These are phyloP conservation scores for Xylaria curta DNA, from an alignment of 495 filamentous ascomycete species.

Conservation along the genomic window DNA sequence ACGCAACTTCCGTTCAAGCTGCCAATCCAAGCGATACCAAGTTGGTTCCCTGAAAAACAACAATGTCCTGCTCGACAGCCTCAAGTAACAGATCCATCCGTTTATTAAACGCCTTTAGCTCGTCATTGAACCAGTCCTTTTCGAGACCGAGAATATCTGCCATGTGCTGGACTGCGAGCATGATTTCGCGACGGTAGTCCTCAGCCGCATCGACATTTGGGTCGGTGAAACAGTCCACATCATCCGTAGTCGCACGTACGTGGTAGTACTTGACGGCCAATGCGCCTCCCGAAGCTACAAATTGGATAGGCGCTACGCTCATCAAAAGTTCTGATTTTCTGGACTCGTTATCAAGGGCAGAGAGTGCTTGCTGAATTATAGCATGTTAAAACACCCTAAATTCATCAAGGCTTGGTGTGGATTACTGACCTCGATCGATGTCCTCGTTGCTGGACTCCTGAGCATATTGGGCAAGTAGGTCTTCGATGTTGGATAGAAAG, in stretches of 20 bases:
- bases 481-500: not conserved
- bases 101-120: conserved; percentile 17
- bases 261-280: conserved; percentile 18
- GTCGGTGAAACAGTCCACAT: conserved; percentile 22
- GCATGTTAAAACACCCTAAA: not conserved
- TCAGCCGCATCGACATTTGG: conserved; percentile 17
- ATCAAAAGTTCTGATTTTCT: conserved; percentile 8
- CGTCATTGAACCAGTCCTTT: conserved; percentile 25
- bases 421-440: not conserved
- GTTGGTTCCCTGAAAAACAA: conserved; percentile 16
- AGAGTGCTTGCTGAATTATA: not conserved
- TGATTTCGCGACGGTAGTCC: conserved; percentile 11
- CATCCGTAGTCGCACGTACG: conserved; percentile 1
- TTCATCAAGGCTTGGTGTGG: not conserved
- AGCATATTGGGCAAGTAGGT: not conserved
- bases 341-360: conserved; percentile 15
- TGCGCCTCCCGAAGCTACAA: conserved; percentile 17
- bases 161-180: not conserved
- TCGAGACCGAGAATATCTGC: not conserved
- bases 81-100: conserved; percentile 21
- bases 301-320: conserved; percentile 24
- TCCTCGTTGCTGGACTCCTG: not conserved
- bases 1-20: conserved; percentile 22
- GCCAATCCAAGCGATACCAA: conserved; percentile 18
- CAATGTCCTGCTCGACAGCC: conserved; percentile 22